These are phyloP conservation scores for Skeletonema grethae DNA, from an alignment of 108 stramenopile genomes.

Conservation along the genomic window DNA sequence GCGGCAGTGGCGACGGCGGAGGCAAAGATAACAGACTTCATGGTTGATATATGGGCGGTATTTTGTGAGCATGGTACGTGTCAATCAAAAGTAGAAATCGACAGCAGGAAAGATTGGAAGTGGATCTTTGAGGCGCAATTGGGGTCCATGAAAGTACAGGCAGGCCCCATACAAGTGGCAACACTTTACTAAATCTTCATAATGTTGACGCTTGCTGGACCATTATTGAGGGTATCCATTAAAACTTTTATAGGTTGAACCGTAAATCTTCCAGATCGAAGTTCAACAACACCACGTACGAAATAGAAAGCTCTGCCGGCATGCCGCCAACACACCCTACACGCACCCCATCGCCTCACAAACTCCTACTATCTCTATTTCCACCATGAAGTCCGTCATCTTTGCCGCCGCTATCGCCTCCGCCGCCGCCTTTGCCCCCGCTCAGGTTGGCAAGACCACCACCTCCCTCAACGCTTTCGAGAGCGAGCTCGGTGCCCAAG, in stretches of 20 bases:
- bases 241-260: background rate
- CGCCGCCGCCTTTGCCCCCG: slow-evolving; percentile 79
- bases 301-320: background rate
- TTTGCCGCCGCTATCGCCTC: slow-evolving; percentile 62
- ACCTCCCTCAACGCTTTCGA: slow-evolving; percentile 62
- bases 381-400: slow-evolving; percentile 69
- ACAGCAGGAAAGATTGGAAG: background rate
- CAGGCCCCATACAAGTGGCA: background rate
- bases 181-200: too few species aligned
- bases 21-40: slow-evolving; percentile 67
- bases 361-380: background rate
- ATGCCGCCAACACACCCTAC: slow-evolving; percentile 4
- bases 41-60: slow-evolving; percentile 35
- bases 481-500: slow-evolving; percentile 62
- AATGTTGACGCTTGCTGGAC: too few species aligned
- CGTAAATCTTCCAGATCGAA: slow-evolving; percentile 1
- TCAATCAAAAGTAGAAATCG: background rate
- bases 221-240: background rate
- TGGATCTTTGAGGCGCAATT: background rate
- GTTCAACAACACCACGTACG: slow-evolving; percentile 9
- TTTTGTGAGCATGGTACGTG: background rate
- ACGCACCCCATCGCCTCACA: background rate
- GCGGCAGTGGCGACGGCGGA: slow-evolving; percentile 67
- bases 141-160: background rate
- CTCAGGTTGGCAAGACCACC: slow-evolving; percentile 51